Conservation (phyloP, 352 stramenopile genomes). For the Nothophytophthora sp. region DNA sequence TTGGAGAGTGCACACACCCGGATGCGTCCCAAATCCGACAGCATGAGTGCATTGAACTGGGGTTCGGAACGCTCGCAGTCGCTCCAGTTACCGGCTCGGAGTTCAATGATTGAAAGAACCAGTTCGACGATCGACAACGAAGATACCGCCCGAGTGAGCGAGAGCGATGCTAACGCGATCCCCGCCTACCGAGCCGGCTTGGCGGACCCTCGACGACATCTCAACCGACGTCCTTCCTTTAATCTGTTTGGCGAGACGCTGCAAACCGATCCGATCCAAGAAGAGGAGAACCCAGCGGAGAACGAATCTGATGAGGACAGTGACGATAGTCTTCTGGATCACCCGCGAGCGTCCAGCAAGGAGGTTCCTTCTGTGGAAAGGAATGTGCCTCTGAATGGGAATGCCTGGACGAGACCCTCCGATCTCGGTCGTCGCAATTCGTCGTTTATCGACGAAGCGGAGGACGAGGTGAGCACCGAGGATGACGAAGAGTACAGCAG, state of each 20-base stretch:
- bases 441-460: constrained; percentile 31
- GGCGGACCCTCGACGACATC: constrained; percentile 59
- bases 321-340: constrained; percentile 24
- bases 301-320: constrained; percentile 56
- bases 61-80: constrained; percentile 17
- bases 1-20: constrained; percentile 20
- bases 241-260: constrained; percentile 62
- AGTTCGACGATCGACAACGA: constrained; percentile 17
- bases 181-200: constrained; percentile 29
- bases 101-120: constrained; percentile 42
- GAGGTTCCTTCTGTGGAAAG: constrained; percentile 12
- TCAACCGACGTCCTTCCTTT: constrained; percentile 65
- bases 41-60: constrained; percentile 25
- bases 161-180: constrained; percentile 17
- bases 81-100: constrained; percentile 18
- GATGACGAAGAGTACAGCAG: constrained; percentile 32
- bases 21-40: constrained; percentile 57
- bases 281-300: constrained; percentile 58
- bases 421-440: constrained; percentile 25
- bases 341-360: constrained; percentile 11
- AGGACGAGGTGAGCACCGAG: constrained; percentile 37
- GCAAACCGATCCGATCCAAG: constrained; percentile 49
- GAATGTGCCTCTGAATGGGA: constrained; percentile 22
- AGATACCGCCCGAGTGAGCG: constrained; percentile 10
- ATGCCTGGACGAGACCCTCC: constrained; percentile 15